Percentiles rank a stretch among this genome's conserved stretches.
Evolutionary conservation across 2,329 filamentous ascomycete genomes (phyloP).

Genomic region (Fusarium sp.): DNA sequence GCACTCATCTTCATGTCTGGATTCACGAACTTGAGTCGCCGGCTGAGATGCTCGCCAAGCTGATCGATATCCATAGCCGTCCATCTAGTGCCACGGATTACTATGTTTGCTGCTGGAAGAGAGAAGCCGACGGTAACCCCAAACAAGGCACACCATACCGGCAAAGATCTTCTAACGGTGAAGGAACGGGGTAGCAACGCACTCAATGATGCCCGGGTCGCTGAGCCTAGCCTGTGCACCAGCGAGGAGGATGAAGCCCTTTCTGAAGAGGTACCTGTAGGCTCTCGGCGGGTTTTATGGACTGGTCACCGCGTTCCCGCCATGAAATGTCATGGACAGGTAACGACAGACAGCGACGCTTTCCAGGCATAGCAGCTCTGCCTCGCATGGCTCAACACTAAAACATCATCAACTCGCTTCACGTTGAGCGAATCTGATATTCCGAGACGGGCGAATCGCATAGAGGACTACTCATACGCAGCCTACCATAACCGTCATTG

Average conservation of each 20-base stretch:
- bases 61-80: neutral
- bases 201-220: neutral
- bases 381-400: neutral
- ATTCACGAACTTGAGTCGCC: neutral
- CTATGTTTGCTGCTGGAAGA: fast-evolving
- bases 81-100: fast-evolving
- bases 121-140: neutral
- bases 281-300: too few relatives aligned
- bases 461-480: neutral
- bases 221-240: too few relatives aligned
- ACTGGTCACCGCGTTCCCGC: neutral
- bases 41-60: neutral
- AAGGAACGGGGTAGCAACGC: neutral
- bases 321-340: neutral
- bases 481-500: too few relatives aligned
- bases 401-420: neutral
- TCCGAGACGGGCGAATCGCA: too few relatives aligned
- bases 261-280: neutral
- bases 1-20: neutral
- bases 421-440: neutral
- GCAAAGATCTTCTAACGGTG: neutral
- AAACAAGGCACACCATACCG: neutral
- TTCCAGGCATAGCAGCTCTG: neutral
- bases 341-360: neutral
- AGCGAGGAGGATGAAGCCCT: neutral